Percentiles rank a stretch among this genome's conserved stretches.
Evolutionary conservation across 2,329 filamentous ascomycete species (phyloP).

Genomic region (Lachnellula hyalina): DNA sequence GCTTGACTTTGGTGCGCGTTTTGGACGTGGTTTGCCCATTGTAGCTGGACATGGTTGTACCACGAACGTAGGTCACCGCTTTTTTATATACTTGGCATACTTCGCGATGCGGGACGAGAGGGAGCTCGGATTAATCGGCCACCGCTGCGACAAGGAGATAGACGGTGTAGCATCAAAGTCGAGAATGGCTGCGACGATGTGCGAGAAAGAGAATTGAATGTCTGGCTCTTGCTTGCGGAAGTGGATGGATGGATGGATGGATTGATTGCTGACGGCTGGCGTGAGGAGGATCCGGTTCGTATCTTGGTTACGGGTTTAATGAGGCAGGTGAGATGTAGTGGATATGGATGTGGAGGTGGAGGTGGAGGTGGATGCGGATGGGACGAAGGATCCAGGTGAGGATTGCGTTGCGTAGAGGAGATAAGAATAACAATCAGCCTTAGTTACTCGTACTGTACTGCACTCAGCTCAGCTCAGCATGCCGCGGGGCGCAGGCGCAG

Average conservation of each 20-base stretch:
- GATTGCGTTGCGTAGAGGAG: neutral
- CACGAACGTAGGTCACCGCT: slow-evolving; percentile 9
- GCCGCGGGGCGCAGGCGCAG: slow-evolving; percentile 8
- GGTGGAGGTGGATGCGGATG: neutral
- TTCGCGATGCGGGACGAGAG: neutral
- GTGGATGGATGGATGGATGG: too few species aligned
- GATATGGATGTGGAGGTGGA: neutral
- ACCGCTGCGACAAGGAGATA: too few species aligned
- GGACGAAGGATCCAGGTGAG: neutral
- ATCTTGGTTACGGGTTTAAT: too few species aligned
- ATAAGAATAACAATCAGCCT: slow-evolving; percentile 3
- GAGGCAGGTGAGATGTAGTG: neutral
- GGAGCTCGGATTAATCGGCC: neutral
- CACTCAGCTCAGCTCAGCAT: slow-evolving; percentile 17
- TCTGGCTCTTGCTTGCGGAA: too few species aligned
- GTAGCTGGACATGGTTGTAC: slow-evolving; percentile 22
- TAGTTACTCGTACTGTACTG: neutral
- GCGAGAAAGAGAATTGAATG: too few species aligned
- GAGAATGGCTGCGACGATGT: neutral
- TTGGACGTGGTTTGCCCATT: slow-evolving; percentile 20
- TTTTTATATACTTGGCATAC: slow-evolving; percentile 20
- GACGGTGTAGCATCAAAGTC: too few species aligned
- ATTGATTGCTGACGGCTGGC: neutral
- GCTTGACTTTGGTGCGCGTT: slow-evolving; percentile 39
- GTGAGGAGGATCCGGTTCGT: neutral